phyloP scores from a whole-genome alignment of 257 asterid species.

The Solanum bukasovii region DNA sequence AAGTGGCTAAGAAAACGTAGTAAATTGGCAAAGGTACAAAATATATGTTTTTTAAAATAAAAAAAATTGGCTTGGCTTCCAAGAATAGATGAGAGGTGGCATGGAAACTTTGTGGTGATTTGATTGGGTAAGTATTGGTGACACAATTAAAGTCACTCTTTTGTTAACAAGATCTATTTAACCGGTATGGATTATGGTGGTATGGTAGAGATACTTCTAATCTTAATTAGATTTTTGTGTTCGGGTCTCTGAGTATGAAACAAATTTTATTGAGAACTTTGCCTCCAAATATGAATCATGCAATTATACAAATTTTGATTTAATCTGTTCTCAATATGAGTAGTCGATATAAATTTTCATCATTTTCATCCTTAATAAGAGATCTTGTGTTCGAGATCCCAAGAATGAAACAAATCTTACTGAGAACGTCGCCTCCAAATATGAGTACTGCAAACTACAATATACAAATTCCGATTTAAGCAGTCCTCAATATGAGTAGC shows the following conservation, averaged over 20 bases:
- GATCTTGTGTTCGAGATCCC: too few relatives aligned
- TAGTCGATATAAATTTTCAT: too few relatives aligned
- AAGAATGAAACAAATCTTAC: too few relatives aligned
- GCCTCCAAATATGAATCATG: too few relatives aligned
- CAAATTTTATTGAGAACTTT: too few relatives aligned
- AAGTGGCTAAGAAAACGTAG: neutral
- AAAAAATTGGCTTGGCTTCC: conserved; percentile 9
- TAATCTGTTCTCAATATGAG: too few relatives aligned
- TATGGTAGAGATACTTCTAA: neutral
- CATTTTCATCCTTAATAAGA: too few relatives aligned
- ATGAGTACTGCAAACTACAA: neutral
- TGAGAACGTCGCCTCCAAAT: neutral
- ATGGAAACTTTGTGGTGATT: neutral
- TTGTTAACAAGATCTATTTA: neutral
- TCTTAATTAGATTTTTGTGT: neutral
- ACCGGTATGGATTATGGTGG: neutral
- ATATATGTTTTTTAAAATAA: neutral
- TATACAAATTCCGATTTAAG: neutral
- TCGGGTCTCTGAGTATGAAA: neutral
- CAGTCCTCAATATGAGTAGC: neutral
- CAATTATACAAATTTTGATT: too few relatives aligned
- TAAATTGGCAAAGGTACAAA: conserved; percentile 9
- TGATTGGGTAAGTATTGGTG: neutral
- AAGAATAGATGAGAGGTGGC: neutral
- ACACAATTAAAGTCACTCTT: neutral